phyloP scores from a whole-genome alignment of 768 basidiomycete species.

The Chalciporus sphaerocephalus region DNA sequence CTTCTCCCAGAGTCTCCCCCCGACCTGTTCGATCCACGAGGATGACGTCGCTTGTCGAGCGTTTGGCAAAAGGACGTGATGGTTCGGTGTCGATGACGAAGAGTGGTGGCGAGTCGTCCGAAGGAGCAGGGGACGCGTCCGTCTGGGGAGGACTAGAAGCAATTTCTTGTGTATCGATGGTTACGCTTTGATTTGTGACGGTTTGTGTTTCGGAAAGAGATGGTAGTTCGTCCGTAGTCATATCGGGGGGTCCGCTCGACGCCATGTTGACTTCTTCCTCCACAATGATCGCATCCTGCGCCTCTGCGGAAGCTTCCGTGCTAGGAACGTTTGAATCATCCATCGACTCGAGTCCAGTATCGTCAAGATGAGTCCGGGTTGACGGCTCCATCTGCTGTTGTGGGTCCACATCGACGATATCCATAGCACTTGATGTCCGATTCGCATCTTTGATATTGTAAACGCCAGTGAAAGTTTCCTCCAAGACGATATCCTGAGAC shows the following conservation, averaged over 20 bases:
- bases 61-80: not conserved
- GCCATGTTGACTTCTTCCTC: not conserved
- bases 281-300: not conserved
- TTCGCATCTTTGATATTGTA: slow-evolving; percentile 20
- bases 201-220: not conserved
- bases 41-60: slow-evolving; percentile 20
- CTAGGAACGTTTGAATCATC: slow-evolving; percentile 8
- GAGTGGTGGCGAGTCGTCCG: not conserved
- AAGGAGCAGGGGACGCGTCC: not conserved
- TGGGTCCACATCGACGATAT: slow-evolving; percentile 2
- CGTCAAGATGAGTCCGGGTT: slow-evolving; percentile 1
- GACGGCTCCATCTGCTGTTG: not conserved
- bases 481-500: slow-evolving; percentile 19
- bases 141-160: not conserved
- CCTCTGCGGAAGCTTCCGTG: not conserved
- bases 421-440: not conserved
- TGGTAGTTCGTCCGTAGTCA: not conserved
- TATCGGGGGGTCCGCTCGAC: not conserved
- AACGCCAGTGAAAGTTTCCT: slow-evolving; percentile 38
- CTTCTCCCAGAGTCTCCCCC: slow-evolving; percentile 26
- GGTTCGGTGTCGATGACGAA: slow-evolving; percentile 43
- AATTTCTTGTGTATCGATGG: not conserved
- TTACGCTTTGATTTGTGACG: not conserved
- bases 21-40: slow-evolving; percentile 20
- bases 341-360: slow-evolving; percentile 1